Percentiles rank a stretch among this genome's conserved stretches.
Evolutionary conservation across 2,329 filamentous ascomycete species (phyloP).

Genomic region (Colletotrichum sp.): DNA sequence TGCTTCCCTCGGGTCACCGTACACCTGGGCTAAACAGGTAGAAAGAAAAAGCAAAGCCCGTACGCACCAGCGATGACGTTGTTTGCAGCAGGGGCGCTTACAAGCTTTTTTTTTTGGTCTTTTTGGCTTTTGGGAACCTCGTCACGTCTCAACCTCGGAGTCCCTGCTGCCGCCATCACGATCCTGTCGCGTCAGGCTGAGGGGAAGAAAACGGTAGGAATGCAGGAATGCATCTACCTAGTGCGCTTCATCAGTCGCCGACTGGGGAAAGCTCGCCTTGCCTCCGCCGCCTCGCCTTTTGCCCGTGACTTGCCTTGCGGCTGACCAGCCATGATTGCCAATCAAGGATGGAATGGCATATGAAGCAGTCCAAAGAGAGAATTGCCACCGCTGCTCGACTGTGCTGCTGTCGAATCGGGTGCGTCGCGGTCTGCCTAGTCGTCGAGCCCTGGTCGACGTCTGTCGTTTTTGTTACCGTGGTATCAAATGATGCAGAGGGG

Average conservation of each 20-base stretch:
- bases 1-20: not conserved
- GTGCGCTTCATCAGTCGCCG: not conserved
- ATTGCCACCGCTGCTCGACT: not conserved
- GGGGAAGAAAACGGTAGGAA: not conserved
- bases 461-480: not conserved
- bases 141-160: not conserved
- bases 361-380: not conserved
- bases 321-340: not conserved
- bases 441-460: not conserved
- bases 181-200: not conserved
- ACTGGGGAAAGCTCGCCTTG: not conserved
- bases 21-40: not conserved
- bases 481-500: not conserved
- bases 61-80: slow-evolving; percentile 4
- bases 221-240: not conserved
- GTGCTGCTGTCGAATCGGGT: not conserved
- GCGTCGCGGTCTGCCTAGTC: not conserved
- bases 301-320: not conserved
- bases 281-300: not conserved
- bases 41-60: not conserved
- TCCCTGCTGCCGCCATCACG: not conserved
- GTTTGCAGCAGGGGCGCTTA: not conserved
- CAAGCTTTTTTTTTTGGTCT: not conserved
- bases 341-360: not conserved
- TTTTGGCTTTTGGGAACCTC: not conserved